A percentile compares a stretch with the other conserved stretches of the same genome.
These are phyloP conservation scores for Gypsophila paniculata DNA, from an alignment of 179 eudicot species.

Conservation along the genomic window DNA sequence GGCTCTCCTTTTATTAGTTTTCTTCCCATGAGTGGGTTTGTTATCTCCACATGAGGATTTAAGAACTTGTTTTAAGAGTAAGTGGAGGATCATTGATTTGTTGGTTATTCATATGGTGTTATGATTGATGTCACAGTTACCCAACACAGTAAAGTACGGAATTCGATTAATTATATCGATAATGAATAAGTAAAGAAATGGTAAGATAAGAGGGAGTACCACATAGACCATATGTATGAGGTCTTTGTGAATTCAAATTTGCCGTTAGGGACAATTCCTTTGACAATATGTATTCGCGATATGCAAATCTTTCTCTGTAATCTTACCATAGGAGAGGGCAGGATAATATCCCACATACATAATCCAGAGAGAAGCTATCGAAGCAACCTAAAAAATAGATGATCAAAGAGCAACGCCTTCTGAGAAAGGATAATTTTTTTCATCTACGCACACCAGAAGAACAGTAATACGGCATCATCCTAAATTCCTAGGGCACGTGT, in stretches of 20 bases:
- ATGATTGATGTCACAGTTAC: too few species aligned
- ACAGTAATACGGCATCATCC: not conserved
- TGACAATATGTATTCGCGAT: not conserved
- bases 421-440: not conserved
- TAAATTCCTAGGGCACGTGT: not conserved
- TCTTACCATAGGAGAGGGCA: not conserved
- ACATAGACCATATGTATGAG: not conserved
- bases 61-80: too few species aligned
- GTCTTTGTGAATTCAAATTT: not conserved
- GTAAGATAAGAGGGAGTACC: too few species aligned
- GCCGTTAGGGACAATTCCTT: not conserved
- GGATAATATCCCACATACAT: not conserved
- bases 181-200: too few species aligned
- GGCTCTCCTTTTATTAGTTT: too few species aligned
- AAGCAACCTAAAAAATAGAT: not conserved
- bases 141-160: too few species aligned
- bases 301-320: not conserved
- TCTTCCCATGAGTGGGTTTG: too few species aligned
- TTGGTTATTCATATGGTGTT: too few species aligned
- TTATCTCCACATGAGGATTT: too few species aligned
- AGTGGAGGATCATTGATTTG: too few species aligned
- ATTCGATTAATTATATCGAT: too few species aligned
- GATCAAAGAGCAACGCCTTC: not conserved
- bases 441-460: not conserved
- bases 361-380: conserved; percentile 8